Conservation (phyloP, 2,329 filamentous ascomycete genomes). For the Sporothrix variecibatus region DNA sequence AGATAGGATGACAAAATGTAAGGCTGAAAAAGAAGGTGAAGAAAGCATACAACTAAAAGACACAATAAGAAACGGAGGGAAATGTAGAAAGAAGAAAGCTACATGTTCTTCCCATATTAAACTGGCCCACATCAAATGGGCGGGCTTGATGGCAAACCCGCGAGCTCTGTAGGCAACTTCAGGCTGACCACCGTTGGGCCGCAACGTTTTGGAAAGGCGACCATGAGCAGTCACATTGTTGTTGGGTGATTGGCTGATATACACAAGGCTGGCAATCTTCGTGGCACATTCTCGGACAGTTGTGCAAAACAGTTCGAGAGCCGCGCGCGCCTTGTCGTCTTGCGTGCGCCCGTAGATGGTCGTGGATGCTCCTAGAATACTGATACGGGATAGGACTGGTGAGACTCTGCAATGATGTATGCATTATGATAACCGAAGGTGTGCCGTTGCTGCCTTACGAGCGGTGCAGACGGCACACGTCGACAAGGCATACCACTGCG, state of each 20-base stretch:
- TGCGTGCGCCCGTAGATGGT: background rate
- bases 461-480: background rate
- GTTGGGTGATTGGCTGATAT: background rate
- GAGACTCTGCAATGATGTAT: background rate
- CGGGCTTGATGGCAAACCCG: background rate
- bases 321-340: background rate
- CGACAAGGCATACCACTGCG: background rate
- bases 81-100: background rate
- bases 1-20: no score
- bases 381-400: background rate
- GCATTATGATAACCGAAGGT: background rate
- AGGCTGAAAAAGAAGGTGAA: background rate
- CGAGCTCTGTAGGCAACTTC: background rate
- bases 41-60: background rate
- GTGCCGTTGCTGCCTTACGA: background rate
- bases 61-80: background rate
- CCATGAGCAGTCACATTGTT: background rate
- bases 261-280: background rate
- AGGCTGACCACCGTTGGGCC: background rate
- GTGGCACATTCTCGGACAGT: background rate
- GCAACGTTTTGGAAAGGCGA: background rate
- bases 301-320: background rate
- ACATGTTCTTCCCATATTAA: background rate
- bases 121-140: background rate
- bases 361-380: background rate